Percentiles rank a stretch among this genome's conserved stretches.
phyloP scores from a whole-genome alignment of 805 yeast species.

The Wickerhamomyces canadensis region DNA sequence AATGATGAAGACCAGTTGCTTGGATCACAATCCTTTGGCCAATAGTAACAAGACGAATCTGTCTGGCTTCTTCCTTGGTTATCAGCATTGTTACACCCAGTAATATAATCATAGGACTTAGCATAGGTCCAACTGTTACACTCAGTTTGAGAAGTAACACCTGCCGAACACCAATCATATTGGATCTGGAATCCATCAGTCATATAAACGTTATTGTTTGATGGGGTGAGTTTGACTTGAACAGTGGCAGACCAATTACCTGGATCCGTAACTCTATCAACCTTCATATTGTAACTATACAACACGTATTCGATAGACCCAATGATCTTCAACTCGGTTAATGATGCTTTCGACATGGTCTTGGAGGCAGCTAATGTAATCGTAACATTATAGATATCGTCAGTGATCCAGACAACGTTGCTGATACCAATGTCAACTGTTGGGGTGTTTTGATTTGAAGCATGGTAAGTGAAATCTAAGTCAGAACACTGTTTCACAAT shows the following conservation, averaged over 20 bases:
- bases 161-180: slow-evolving; percentile 23
- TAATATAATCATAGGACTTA: slow-evolving; percentile 18
- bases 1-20: not conserved
- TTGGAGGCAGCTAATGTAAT: slow-evolving; percentile 9
- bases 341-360: slow-evolving; percentile 9
- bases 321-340: slow-evolving; percentile 16
- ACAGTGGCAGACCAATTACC: slow-evolving; percentile 9
- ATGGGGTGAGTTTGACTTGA: slow-evolving; percentile 1
- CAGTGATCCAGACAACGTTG: slow-evolving; percentile 10
- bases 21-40: slow-evolving; percentile 21
- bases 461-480: slow-evolving; percentile 12
- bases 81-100: slow-evolving; percentile 18
- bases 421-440: slow-evolving; percentile 9
- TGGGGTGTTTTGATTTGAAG: slow-evolving; percentile 9
- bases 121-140: slow-evolving; percentile 17
- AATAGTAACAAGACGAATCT: slow-evolving; percentile 16
- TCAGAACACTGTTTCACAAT: slow-evolving; percentile 7
- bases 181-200: slow-evolving; percentile 15
- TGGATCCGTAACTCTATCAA: slow-evolving; percentile 6
- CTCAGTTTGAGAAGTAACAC: slow-evolving; percentile 14
- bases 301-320: slow-evolving; percentile 10
- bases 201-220: slow-evolving; percentile 7
- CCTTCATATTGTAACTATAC: slow-evolving; percentile 9
- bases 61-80: slow-evolving; percentile 17
- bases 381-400: slow-evolving; percentile 11